A percentile compares a stretch with the other conserved stretches of the same genome.
phyloP scores from a whole-genome alignment of 1,284 basidiomycete genomes.

The Marasmius sp. region DNA sequence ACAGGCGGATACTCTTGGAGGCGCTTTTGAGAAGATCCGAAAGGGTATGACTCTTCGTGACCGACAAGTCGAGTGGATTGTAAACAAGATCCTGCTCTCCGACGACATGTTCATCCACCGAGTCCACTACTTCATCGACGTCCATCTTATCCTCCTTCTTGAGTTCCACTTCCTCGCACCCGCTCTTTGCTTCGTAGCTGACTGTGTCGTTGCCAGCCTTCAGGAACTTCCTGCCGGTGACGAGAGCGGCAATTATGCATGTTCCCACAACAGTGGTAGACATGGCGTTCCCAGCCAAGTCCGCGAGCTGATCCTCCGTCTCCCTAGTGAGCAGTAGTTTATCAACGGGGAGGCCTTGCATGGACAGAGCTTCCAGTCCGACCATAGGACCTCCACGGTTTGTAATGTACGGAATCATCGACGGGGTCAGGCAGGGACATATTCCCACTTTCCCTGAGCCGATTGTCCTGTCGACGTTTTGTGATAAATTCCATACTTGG shows the following conservation, averaged over 20 bases:
- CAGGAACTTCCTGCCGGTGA: slow-evolving; percentile 64
- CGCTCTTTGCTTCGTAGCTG: slow-evolving; percentile 63
- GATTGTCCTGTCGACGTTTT: slow-evolving; percentile 91
- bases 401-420: slow-evolving; percentile 96
- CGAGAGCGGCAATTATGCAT: slow-evolving; percentile 83
- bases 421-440: slow-evolving; percentile 90
- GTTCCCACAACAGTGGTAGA: slow-evolving; percentile 94
- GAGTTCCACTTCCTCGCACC: slow-evolving; percentile 31
- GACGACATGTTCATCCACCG: slow-evolving; percentile 56
- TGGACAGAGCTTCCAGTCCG: slow-evolving; percentile 87
- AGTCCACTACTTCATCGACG: slow-evolving; percentile 36
- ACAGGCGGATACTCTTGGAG: slow-evolving; percentile 74
- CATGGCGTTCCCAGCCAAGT: slow-evolving; percentile 97
- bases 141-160: slow-evolving; percentile 42
- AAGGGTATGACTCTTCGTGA: slow-evolving; percentile 49
- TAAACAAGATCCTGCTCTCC: slow-evolving; percentile 68
- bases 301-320: slow-evolving; percentile 90
- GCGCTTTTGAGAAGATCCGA: slow-evolving; percentile 65
- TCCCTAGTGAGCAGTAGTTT: slow-evolving; percentile 91
- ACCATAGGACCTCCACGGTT: slow-evolving; percentile 97
- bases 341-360: slow-evolving; percentile 92
- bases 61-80: slow-evolving; percentile 69
- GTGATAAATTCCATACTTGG: slow-evolving; percentile 95
- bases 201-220: slow-evolving; percentile 61
- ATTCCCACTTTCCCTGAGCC: slow-evolving; percentile 82